Conservation (phyloP, 1,139 yeast species). For the Lodderomyces oxycetoniae region DNA sequence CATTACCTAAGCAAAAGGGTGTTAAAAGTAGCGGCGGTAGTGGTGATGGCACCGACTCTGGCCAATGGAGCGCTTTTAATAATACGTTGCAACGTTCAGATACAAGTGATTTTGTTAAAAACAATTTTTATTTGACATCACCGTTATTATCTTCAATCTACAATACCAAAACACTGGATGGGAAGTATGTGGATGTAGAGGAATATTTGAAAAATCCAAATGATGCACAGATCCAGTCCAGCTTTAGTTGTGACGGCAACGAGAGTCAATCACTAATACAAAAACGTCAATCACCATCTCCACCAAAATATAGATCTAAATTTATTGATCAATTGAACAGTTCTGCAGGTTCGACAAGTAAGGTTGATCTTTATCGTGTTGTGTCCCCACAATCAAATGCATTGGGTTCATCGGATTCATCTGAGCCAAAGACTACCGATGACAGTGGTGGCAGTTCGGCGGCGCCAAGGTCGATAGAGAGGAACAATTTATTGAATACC, state of each 20-base stretch:
- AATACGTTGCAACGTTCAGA: neutral
- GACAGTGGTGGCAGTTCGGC: slow-evolving; percentile 4
- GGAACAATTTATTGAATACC: slow-evolving; percentile 44
- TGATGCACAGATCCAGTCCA: too few species aligned
- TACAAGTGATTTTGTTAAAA: slow-evolving; percentile 28
- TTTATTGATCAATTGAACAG: slow-evolving; percentile 10
- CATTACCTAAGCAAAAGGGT: too few species aligned
- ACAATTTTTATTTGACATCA: slow-evolving; percentile 36
- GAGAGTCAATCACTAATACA: neutral
- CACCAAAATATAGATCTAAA: slow-evolving; percentile 11
- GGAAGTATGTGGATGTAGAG: slow-evolving; percentile 1
- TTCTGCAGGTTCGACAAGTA: too few species aligned
- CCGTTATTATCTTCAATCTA: slow-evolving; percentile 31
- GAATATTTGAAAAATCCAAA: slow-evolving; percentile 1
- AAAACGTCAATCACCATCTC: slow-evolving; percentile 4
- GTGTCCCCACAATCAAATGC: slow-evolving; percentile 9
- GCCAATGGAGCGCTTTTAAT: neutral
- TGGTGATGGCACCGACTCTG: neutral
- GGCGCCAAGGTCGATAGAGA: neutral
- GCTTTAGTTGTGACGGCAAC: too few species aligned
- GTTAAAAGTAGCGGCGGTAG: neutral
- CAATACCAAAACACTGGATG: slow-evolving; percentile 4
- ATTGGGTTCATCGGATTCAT: slow-evolving; percentile 1
- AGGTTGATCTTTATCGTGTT: too few species aligned
- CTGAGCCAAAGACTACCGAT: slow-evolving; percentile 2